Conservation (phyloP, 306 rosid species). For the Trifolium repens region DNA sequence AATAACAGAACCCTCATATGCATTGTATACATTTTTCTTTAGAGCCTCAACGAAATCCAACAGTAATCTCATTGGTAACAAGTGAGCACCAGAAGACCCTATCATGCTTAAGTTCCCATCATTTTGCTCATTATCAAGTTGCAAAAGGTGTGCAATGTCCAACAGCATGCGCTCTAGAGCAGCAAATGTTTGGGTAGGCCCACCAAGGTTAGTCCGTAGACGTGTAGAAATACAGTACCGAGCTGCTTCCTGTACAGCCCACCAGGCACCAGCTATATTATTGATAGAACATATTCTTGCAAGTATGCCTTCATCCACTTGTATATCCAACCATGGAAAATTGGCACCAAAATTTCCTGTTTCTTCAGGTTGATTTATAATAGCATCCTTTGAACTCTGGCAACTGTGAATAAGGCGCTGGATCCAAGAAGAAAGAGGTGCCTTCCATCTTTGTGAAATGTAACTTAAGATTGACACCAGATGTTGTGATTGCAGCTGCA, state of each 20-base stretch:
- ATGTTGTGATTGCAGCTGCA: conserved; percentile 81
- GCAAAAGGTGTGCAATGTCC: conserved; percentile 82
- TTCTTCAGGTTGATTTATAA: conserved; percentile 71
- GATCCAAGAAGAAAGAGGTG: conserved; percentile 92
- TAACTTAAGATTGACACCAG: conserved; percentile 89
- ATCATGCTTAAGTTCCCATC: conserved; percentile 94
- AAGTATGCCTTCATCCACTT: conserved; percentile 79
- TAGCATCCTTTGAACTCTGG: conserved; percentile 67
- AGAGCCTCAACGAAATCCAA: conserved; percentile 91
- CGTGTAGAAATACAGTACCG: conserved; percentile 86
- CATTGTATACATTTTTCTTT: conserved; percentile 94
- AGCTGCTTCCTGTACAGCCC: conserved; percentile 96
- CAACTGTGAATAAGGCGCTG: conserved; percentile 85
- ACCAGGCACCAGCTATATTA: conserved; percentile 91
- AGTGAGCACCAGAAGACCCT: conserved; percentile 93
- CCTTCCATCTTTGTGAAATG: conserved; percentile 97
- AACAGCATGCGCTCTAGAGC: conserved; percentile 95
- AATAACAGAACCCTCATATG: conserved; percentile 90
- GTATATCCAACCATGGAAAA: conserved; percentile 71
- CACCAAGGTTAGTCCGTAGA: conserved; percentile 94
- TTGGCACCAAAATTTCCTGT: conserved; percentile 55
- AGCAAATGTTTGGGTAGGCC: conserved; percentile 97
- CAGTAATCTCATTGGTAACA: conserved; percentile 89
- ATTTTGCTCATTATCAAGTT: conserved; percentile 83
- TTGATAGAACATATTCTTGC: conserved; percentile 74